Percentiles rank a stretch among this genome's conserved stretches.
These are phyloP conservation scores for Begonia masoniana DNA, from an alignment of 306 rosid species.

Conservation along the genomic window DNA sequence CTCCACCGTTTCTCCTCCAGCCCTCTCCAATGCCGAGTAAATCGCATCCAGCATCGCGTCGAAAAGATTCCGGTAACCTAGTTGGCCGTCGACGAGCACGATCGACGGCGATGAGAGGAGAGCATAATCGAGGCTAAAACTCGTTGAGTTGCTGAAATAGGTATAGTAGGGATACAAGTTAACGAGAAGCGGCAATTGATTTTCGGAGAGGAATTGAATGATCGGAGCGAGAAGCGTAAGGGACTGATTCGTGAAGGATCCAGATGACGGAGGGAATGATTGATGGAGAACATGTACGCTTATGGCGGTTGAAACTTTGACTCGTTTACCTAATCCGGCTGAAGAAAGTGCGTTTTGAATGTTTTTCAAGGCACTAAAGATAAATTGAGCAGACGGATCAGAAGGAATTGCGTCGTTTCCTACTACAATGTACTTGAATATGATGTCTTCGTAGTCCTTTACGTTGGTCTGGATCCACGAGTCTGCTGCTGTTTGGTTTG, in stretches of 20 bases:
- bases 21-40: slow-evolving; percentile 30
- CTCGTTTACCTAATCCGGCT: slow-evolving; percentile 3
- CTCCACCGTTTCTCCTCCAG: slow-evolving; percentile 18
- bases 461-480: slow-evolving; percentile 9
- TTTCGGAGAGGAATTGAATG: slow-evolving; percentile 13
- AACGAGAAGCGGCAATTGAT: slow-evolving; percentile 23
- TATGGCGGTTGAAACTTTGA: slow-evolving; percentile 10
- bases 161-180: slow-evolving; percentile 29
- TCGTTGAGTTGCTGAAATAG: slow-evolving; percentile 2
- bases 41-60: slow-evolving; percentile 26
- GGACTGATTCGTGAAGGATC: background rate
- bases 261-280: slow-evolving; percentile 12
- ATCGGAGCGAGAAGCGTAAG: slow-evolving; percentile 14
- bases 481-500: background rate
- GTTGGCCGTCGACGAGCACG: slow-evolving; percentile 20
- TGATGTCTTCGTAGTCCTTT: background rate
- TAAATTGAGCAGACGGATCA: background rate
- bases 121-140: slow-evolving; percentile 21
- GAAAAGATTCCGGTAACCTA: slow-evolving; percentile 26
- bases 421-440: slow-evolving; percentile 9
- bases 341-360: slow-evolving; percentile 5
- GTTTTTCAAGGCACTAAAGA: slow-evolving; percentile 6
- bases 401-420: slow-evolving; percentile 7
- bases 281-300: background rate
- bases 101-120: slow-evolving; percentile 15